Base-by-base conservation (phyloP, 2,329 filamentous ascomycete species). In the Ophiocordyceps australis region DNA sequence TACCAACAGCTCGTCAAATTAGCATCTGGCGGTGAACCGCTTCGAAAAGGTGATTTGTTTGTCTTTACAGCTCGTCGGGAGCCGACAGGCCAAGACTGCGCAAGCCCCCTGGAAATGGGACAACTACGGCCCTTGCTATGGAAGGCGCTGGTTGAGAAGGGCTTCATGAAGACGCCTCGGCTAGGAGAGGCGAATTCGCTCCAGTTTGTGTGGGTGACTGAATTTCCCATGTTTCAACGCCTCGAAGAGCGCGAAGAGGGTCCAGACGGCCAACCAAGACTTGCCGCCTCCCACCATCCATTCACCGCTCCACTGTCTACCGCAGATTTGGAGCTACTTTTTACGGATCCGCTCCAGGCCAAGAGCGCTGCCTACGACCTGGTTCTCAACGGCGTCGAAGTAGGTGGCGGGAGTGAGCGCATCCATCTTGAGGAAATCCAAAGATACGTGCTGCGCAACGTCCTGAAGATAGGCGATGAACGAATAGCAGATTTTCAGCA, bases 281-380 rank as follows among this genome's bases (percentile, higher is more conserved):
- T 95, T 39, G 71, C 75, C 8, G 74, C 86, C 1, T 93, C 85
- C 0, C 89, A 98, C 43, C 89, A 98, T 46, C 89, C 89, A 0
- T 98, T 98, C 51, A 98, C 89, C 0, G 80, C 89, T 0, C 89
- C 89, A 0, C 69, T 79, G 19, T 69, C 69, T 0, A 49, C 62
- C 0, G 54, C 57, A 5, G 85, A 95, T 43, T 65, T 92, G 11
- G 74, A 82, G 20, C 51, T 81, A 1, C 66, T 95, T 2, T 58
- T 72, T 20, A 72, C 62, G 0, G 62, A 83, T 21, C 86, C 89
- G 0, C 59, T 82, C 1, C 51, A 62, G 24, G 82, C 71, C 2
- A 68, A 65, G 37, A 91, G 78, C 4, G 86, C 92, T 39, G 85
- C 93, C 45, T 98, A 94, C 52, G 89, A 98, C 40, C 70, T 98